Evolutionary conservation across 225 moss, liverwort and hornwort genomes (phyloP), one percentile per base, ranked within the genome.

Genomic region (Bryum argenteum): DNA sequence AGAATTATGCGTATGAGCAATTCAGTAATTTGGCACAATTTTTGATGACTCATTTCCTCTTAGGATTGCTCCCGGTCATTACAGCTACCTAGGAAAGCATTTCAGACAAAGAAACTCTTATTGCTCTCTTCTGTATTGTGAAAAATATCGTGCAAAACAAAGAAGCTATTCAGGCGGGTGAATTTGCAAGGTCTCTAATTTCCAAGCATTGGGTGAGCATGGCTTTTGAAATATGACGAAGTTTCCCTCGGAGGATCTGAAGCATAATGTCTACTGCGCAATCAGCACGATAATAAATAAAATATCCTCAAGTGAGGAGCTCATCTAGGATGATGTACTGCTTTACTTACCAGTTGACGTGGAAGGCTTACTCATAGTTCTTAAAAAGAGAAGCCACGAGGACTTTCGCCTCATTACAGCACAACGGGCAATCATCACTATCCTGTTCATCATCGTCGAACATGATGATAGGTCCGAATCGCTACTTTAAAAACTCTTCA

Each of bases 381-480:
- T 95, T 53, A 89, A 89, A 65, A 84, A 83, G 65, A 84, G 66
- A 72, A 84, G 66, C 69, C 71, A 69, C 52, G 87, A 76, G 61
- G 80, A 88, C 40, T 22, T 64, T 62, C 75, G 89, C 67, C 81
- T 92, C 44, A 59, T 77, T 72, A 78, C 78, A 75, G 80, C 81
- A 60, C 95, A 95, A 78, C 85, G 75, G 71, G 89, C 90, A 61
- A 81, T 86, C 20, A 83, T 95, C 24, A 79, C 86, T 63, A 70
- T 95, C 55, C 66, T 95, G 51, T 92, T 75, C 64, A 83, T 75
- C 28, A 90, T 87, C 69, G 66, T 63, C 39, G 65, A 82, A 43
- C 75, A 84, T 55, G 77, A 89, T 79, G 92, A 89, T 82, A 88
- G 92, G 95, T 92, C 37, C 55, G 15, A 16, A 38, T 53, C 55